Base-by-base conservation (phyloP, 2,329 filamentous ascomycete species). In the Macrophomina phaseolina region DNA sequence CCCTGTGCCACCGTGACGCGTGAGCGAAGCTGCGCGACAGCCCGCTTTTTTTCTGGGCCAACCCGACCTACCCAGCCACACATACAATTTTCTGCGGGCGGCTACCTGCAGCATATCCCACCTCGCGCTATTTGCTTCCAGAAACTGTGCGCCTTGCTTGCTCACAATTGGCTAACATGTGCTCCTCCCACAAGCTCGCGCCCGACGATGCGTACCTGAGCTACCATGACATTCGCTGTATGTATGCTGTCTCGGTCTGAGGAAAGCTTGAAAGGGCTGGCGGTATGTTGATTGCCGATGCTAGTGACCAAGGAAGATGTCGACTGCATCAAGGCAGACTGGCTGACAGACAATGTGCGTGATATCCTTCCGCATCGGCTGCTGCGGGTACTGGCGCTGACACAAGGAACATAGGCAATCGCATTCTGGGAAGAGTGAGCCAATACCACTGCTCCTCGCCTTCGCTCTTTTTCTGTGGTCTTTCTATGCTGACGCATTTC, bases 381-480 rank as follows among this genome's bases (percentile, higher is more conserved):
- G 69, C 23, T 42, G 48, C 18, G 23, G 40, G 14, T 30, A 16
- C 52, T 68, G 68, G 60, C 30, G 56, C 58, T 62, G 58, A 62
- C 58, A 71, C 64, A 30, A 30, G 5, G 49, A 51, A 5, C 9
- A 18, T 23, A 94, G 91, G 94, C 93, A 73, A 98, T 99, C 71
- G 90, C 93, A 61, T 98, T 99, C 77, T 99, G 95, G 94, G 92
- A 98, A 85, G 94, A 98, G 86, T 97, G 89, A 73, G 46, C 49
- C 67, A 53, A 67, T 68, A 11, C 48, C 36, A 5, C n/a, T 9
- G 34, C n/a, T 51, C 18, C 55, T 58, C 9, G 9, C 14, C 46
- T 12, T 38, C 62, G n/a, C 14, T 32, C 36, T 6, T n/a, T 16
- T 38, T 14, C 23, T 8, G 16, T 12, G n/a, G 62, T 18, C 42